Percentiles rank a stretch among this genome's conserved stretches.
These are phyloP conservation scores for Maudiozyma pseudohumilis DNA, from an alignment of 805 yeast species.

Conservation along the genomic window DNA sequence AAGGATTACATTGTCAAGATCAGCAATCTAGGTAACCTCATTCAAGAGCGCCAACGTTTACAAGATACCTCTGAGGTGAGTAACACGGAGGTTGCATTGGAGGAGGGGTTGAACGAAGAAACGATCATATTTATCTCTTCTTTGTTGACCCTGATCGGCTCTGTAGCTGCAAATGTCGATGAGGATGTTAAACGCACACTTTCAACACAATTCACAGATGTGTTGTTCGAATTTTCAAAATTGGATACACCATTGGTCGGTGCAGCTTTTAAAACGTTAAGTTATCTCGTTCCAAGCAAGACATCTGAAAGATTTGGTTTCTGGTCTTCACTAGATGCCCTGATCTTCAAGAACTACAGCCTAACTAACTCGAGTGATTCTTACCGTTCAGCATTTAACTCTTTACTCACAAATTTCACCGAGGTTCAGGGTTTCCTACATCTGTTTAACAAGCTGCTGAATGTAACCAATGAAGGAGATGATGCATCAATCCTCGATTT, in stretches of 20 bases:
- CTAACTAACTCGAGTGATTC: slow-evolving; percentile 24
- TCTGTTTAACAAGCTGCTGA: slow-evolving; percentile 37
- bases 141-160: slow-evolving; percentile 53
- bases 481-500: slow-evolving; percentile 25
- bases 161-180: slow-evolving; percentile 34
- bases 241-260: slow-evolving; percentile 44
- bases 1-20: slow-evolving; percentile 43
- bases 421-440: slow-evolving; percentile 54
- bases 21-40: slow-evolving; percentile 22
- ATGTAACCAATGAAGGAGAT: slow-evolving; percentile 25
- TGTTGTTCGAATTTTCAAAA: slow-evolving; percentile 36
- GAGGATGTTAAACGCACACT: slow-evolving; percentile 17
- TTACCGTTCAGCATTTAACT: slow-evolving; percentile 36
- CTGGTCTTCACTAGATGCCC: slow-evolving; percentile 63
- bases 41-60: slow-evolving; percentile 20
- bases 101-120: slow-evolving; percentile 67
- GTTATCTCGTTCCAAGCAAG: slow-evolving; percentile 44
- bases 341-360: slow-evolving; percentile 42
- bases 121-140: slow-evolving; percentile 67
- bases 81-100: slow-evolving; percentile 29
- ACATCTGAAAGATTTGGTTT: slow-evolving; percentile 36
- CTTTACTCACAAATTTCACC: slow-evolving; percentile 40
- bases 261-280: slow-evolving; percentile 45
- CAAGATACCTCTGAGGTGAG: slow-evolving; percentile 23
- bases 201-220: slow-evolving; percentile 23